phyloP scores from a whole-genome alignment of 352 stramenopile genomes.

The Globisporangium paroecandrum region DNA sequence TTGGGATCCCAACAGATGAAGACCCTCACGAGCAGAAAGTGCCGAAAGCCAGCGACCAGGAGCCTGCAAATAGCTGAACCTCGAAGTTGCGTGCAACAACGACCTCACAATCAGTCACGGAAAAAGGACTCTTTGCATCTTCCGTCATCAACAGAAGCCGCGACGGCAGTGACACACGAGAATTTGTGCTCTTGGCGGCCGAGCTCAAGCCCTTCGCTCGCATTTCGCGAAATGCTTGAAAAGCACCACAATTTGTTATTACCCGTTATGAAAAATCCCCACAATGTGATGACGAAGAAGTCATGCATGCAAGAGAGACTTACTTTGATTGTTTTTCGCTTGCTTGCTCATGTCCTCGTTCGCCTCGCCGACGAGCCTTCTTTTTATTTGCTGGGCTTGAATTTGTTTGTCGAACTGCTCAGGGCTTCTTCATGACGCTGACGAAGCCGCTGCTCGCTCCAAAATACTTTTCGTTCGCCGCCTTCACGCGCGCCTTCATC shows the following conservation, averaged over 20 bases:
- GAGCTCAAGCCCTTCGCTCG: background rate
- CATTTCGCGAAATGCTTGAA: background rate
- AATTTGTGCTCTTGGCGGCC: background rate
- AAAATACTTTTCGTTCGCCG: conserved; percentile 98
- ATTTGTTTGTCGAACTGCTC: background rate
- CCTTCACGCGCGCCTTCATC: conserved; percentile 86
- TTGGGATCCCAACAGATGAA: background rate
- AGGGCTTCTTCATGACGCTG: conserved; percentile 86
- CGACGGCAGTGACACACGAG: background rate
- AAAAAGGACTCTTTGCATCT: background rate
- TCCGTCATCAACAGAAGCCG: background rate
- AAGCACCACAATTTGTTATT: background rate
- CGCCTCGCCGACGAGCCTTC: background rate
- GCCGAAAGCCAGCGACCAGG: background rate
- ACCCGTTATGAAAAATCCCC: background rate
- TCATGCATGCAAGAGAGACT: background rate
- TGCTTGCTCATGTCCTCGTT: background rate
- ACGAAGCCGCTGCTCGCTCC: conserved; percentile 94
- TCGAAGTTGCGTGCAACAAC: background rate
- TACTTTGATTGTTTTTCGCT: background rate
- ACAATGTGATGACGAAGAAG: background rate
- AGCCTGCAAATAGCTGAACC: background rate
- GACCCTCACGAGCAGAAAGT: background rate
- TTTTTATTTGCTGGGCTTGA: background rate
- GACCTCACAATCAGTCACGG: background rate